Base-by-base conservation (phyloP, 805 yeast genomes). In the Metschnikowia similis region DNA sequence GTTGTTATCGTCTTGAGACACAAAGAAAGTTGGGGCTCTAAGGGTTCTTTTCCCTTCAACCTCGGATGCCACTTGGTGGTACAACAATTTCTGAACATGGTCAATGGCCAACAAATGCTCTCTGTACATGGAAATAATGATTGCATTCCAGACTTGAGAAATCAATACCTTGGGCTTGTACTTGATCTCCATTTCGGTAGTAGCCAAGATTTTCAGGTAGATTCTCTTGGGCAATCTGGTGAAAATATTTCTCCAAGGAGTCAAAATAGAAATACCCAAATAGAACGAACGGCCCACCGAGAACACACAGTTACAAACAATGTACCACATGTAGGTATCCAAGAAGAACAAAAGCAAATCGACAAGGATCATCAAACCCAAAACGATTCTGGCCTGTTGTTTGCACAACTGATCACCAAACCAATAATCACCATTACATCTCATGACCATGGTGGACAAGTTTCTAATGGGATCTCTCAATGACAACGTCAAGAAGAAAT, bases 201-300 rank as follows among this genome's bases (percentile, higher is more conserved):
- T 94, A 42, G 98, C 98, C 73, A 94, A 82, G 58, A 94, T 85
- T 82, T 94, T 94, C 49, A 97, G 89, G 79, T 94, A 95, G 60
- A 94, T 89, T 84, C 99, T 89, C 84, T 94, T 94, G 68, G 99
- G 99, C 68, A 94, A 77, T 73, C 99, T 85, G 48, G 97, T 85
- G 79, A 92, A 94, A 61, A 94, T 91, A 70, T 95, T 94, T 83
- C 98, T 89, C 99, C 99, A 94, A 55, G 99, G 99, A 38, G 99
- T 94, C 79, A 91, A 83, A 58, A 94, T 92, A 41, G 99, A 94
- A 63, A 94, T 91, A 86, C 99, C 99, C 71, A 95, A 81, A 80
- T 92, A 94, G 81, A 94, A 94, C 13, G 99, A 94, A 69, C 96
- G 89, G 62, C 96, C 97, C 64, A 94, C 89, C 54, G 98, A 92